These are phyloP conservation scores for Teunomyces panamensis DNA, from an alignment of 805 yeast genomes.

Conservation along the genomic window DNA sequence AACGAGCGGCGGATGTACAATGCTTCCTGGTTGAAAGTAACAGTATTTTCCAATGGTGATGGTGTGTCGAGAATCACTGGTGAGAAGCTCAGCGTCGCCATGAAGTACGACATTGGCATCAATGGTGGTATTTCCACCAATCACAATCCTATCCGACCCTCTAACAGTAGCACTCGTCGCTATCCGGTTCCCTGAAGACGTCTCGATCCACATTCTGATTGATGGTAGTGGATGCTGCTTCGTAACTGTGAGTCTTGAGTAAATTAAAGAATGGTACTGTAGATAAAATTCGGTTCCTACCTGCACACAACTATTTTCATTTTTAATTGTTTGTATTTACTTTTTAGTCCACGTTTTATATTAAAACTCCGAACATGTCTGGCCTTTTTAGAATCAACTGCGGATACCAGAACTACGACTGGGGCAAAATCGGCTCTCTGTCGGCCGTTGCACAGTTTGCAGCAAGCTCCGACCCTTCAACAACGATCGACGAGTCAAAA, in stretches of 20 bases:
- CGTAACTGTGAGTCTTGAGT: too few relatives aligned
- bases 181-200: slow-evolving; percentile 50
- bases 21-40: slow-evolving; percentile 28
- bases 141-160: slow-evolving; percentile 42
- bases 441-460: slow-evolving; percentile 93
- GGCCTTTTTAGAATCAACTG: slow-evolving; percentile 39
- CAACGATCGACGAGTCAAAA: slow-evolving; percentile 62
- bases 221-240: too few relatives aligned
- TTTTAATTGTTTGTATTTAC: too few relatives aligned
- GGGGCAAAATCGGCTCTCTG: slow-evolving; percentile 65
- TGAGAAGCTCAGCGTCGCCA: slow-evolving; percentile 27
- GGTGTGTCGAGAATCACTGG: slow-evolving; percentile 15
- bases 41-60: slow-evolving; percentile 48
- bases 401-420: slow-evolving; percentile 60
- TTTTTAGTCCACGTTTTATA: background rate
- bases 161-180: slow-evolving; percentile 41
- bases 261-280: too few relatives aligned
- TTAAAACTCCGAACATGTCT: slow-evolving; percentile 17
- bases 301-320: too few relatives aligned
- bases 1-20: slow-evolving; percentile 28
- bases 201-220: slow-evolving; percentile 40
- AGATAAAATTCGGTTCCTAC: too few relatives aligned
- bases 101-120: slow-evolving; percentile 29
- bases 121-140: slow-evolving; percentile 48
- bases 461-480: slow-evolving; percentile 57